A percentile compares a stretch with the other conserved stretches of the same genome.
Conservation (phyloP, 805 yeast species). For the Candida peoriensis region DNA sequence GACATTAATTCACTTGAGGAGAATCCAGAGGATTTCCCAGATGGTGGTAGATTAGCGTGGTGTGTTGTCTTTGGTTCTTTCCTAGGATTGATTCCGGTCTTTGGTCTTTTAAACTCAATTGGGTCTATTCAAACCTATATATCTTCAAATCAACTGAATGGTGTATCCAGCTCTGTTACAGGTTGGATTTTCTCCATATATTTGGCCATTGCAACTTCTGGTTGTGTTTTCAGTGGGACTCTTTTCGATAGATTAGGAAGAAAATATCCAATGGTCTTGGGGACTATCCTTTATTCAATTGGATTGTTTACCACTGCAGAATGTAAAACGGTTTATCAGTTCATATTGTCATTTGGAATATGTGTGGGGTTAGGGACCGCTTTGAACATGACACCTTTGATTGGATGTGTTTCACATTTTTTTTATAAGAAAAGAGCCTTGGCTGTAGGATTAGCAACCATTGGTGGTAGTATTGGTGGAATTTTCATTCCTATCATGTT, state of each 20-base stretch:
- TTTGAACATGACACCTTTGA: slow-evolving; percentile 53
- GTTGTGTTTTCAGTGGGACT: slow-evolving; percentile 51
- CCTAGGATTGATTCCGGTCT: slow-evolving; percentile 50
- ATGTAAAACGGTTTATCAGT: slow-evolving; percentile 51
- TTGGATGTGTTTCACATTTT: slow-evolving; percentile 64
- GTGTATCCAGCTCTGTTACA: slow-evolving; percentile 45
- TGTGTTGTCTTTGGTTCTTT: slow-evolving; percentile 56
- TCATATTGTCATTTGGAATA: slow-evolving; percentile 54
- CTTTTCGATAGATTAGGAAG: slow-evolving; percentile 63
- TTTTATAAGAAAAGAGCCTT: slow-evolving; percentile 53
- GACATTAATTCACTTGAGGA: slow-evolving; percentile 13
- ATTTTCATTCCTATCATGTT: slow-evolving; percentile 51
- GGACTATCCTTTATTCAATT: slow-evolving; percentile 40
- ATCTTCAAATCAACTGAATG: slow-evolving; percentile 45
- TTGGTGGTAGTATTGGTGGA: slow-evolving; percentile 59
- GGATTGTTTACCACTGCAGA: slow-evolving; percentile 57
- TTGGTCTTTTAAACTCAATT: slow-evolving; percentile 55
- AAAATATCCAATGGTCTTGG: slow-evolving; percentile 36
- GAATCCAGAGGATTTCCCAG: slow-evolving; percentile 30
- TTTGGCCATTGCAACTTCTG: slow-evolving; percentile 44
- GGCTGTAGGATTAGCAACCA: slow-evolving; percentile 46
- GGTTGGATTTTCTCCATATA: slow-evolving; percentile 64
- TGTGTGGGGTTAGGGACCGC: slow-evolving; percentile 57
- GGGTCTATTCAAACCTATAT: slow-evolving; percentile 67
- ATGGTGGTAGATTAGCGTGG: slow-evolving; percentile 58